Evolutionary conservation across 495 filamentous ascomycete genomes (phyloP).

Genomic region (Talaromyces wortmannii): DNA sequence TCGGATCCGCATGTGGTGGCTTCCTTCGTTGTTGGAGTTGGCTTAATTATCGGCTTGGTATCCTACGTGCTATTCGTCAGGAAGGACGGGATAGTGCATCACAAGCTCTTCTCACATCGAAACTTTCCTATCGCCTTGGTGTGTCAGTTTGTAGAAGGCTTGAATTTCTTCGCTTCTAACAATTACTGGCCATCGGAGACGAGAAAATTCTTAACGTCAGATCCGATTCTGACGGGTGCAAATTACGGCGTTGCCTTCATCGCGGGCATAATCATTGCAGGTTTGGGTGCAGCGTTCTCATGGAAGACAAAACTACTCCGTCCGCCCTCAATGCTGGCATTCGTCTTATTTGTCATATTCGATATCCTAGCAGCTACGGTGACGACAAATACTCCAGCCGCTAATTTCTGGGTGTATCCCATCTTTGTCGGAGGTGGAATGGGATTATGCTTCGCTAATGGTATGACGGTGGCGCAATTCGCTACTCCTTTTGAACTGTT

Average conservation of each 20-base stretch:
- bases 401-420: not conserved
- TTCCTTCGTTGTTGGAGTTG: not conserved
- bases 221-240: not conserved
- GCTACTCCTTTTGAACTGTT: not conserved
- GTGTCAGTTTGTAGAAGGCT: not conserved
- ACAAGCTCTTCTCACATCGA: not conserved
- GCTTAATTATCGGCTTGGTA: not conserved
- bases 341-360: not conserved
- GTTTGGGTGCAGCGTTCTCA: not conserved
- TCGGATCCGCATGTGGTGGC: not conserved
- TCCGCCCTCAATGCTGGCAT: not conserved
- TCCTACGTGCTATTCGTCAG: not conserved
- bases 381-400: not conserved
- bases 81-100: not conserved
- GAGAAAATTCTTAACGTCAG: not conserved
- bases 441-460: not conserved
- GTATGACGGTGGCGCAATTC: not conserved
- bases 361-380: not conserved
- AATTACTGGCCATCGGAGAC: not conserved
- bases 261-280: not conserved
- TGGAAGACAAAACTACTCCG: not conserved
- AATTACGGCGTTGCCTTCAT: not conserved
- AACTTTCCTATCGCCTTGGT: not conserved
- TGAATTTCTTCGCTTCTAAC: not conserved
- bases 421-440: not conserved